These are phyloP conservation scores for Heritiera fomes DNA, from an alignment of 345 rosid species.

Conservation along the genomic window DNA sequence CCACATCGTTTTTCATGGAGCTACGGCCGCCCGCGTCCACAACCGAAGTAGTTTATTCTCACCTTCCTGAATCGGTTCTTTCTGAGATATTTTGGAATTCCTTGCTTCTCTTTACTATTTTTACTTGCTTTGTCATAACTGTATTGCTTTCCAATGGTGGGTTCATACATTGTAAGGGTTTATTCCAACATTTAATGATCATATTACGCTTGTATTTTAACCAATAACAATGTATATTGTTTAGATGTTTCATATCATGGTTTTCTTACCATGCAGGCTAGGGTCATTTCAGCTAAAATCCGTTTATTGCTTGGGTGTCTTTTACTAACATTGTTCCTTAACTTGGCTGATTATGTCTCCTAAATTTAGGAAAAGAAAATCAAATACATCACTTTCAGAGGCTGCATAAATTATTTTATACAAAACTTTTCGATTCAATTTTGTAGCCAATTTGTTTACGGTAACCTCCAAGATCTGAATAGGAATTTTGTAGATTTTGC, in stretches of 20 bases:
- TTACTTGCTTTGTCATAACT: background rate
- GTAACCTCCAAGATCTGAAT: background rate
- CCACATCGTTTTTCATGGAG: conserved; percentile 24
- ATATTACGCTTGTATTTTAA: background rate
- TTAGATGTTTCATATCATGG: background rate
- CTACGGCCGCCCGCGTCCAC: conserved; percentile 29
- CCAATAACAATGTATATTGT: background rate
- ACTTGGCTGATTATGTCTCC: conserved; percentile 4
- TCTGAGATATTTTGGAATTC: conserved; percentile 69
- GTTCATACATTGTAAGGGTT: background rate
- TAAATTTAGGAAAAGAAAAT: background rate
- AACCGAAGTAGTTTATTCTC: conserved; percentile 31
- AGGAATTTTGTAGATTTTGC: background rate
- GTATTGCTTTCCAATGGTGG: background rate
- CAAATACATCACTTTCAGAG: background rate
- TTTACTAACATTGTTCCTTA: background rate
- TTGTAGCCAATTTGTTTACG: background rate
- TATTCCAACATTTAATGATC: background rate
- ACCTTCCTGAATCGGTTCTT: conserved; percentile 46
- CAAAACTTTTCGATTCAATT: background rate
- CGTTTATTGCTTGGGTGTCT: background rate
- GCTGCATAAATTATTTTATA: background rate
- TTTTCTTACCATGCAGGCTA: background rate
- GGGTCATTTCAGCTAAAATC: background rate
- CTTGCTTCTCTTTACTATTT: background rate